Conservation (phyloP, 106 monocot genomes). For the Allium cepa region DNA sequence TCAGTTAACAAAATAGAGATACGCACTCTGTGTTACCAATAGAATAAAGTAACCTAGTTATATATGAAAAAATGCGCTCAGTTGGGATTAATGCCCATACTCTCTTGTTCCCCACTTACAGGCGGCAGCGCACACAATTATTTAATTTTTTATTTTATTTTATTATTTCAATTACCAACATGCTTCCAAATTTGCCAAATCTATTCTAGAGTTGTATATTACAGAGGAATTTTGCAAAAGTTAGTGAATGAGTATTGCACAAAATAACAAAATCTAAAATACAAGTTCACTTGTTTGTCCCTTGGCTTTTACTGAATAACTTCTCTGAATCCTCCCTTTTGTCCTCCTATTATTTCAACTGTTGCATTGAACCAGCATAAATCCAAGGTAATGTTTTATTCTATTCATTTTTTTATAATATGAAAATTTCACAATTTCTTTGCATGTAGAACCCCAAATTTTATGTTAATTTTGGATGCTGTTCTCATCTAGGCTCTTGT, state of each 20-base stretch:
- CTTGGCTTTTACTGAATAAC: constrained; percentile 17
- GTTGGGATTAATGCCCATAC: constrained; percentile 1
- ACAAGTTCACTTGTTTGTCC: constrained; percentile 29
- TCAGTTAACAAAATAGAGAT: too few relatives aligned
- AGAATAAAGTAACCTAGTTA: too few relatives aligned
- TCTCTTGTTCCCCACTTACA: constrained; percentile 18
- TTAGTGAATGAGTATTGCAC: neutral
- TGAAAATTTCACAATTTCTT: neutral
- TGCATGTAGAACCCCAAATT: neutral
- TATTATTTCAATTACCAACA: too few relatives aligned
- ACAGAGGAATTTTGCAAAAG: neutral
- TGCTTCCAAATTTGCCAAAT: neutral
- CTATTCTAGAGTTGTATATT: neutral
- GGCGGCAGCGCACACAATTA: constrained; percentile 9
- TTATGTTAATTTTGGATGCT: neutral
- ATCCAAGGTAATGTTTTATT: constrained; percentile 12
- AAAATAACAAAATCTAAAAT: neutral
- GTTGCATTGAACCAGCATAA: constrained; percentile 14
- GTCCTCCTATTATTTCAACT: neutral
- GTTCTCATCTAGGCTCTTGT: neutral
- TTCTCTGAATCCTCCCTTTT: neutral
- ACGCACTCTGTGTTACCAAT: too few relatives aligned
- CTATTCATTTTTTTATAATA: neutral
- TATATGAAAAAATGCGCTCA: neutral
- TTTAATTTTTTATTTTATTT: neutral